A percentile compares a stretch with the other conserved stretches of the same genome.
phyloP scores from a whole-genome alignment of 2,329 filamentous ascomycete species.

The Rhynchosporium secalis region DNA sequence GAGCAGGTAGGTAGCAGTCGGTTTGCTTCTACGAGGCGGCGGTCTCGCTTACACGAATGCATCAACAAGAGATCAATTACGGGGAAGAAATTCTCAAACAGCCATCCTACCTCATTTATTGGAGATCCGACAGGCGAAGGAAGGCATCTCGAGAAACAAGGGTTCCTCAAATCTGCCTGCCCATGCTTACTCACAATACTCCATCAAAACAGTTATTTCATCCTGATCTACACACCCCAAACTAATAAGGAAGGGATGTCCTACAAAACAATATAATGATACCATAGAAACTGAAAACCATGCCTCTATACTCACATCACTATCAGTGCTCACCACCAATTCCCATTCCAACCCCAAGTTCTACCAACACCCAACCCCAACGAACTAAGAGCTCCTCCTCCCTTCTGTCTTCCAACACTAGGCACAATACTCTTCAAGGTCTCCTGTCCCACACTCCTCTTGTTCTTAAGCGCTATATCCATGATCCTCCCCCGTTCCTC shows the following conservation, averaged over 20 bases:
- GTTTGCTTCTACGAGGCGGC: too few species aligned
- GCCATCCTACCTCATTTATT: too few species aligned
- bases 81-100: too few species aligned
- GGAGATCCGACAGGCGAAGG: too few species aligned
- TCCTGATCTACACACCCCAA: background rate
- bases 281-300: background rate
- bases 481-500: slow-evolving; percentile 25
- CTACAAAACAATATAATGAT: background rate
- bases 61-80: too few species aligned
- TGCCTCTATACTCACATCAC: background rate
- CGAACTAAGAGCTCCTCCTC: slow-evolving; percentile 12
- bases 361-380: slow-evolving; percentile 19
- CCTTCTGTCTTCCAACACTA: slow-evolving; percentile 22
- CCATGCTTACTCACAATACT: background rate
- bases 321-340: slow-evolving; percentile 19
- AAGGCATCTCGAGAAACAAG: too few species aligned
- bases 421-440: slow-evolving; percentile 31
- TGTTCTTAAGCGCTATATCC: slow-evolving; percentile 29
- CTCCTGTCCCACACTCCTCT: slow-evolving; percentile 32
- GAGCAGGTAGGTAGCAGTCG: too few species aligned
- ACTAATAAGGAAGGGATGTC: background rate
- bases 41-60: too few species aligned
- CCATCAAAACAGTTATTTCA: background rate
- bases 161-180: too few species aligned
- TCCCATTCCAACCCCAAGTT: slow-evolving; percentile 20